Evolutionary conservation across 202 grass and related monocot genomes (phyloP), one percentile per base, ranked within the genome.

Genomic region (Zizania palustris): DNA sequence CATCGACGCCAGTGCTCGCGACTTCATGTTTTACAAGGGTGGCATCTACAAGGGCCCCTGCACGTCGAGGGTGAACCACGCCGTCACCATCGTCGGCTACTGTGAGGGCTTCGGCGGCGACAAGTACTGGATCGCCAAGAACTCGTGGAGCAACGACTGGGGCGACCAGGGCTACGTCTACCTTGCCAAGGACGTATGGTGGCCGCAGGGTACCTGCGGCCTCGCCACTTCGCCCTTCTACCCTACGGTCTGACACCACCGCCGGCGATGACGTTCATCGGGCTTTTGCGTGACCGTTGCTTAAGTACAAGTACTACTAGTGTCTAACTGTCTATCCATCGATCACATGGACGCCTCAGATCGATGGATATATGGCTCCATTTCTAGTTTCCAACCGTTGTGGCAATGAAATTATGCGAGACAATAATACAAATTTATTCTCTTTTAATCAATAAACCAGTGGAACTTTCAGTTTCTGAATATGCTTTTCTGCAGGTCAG

Each of bases 101-200:
- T 76, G 83, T 3, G 18, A 70, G 36, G 63, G 37, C 9, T 51
- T 4, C 6, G 43, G 21, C 9, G 63, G 67, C n/a, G 18, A n/a
- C 34, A 86, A 84, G 9, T 86, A 84, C 56, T 86, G 88, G 84
- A 73, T 87, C 9, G 56, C 65, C 0, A 91, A 91, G 84, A 87
- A 87, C 67, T 91, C 88, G 10, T 91, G 88, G 88, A 74, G 84
- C 48, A 54, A 43, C 3, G 51, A 46, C 36, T 91, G 88, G 81
- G 88, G 88, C 16, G 71, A 60, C 2, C 35, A 67, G 18, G 84
- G 84, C 5, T 87, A 87, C 71, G 54, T 87, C 4, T 57, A 64
- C 7, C 51, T 84, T 22, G 49, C 68, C 77, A 87, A 71, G 61
- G 84, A 91, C 34, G 60, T 78, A 15, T 4, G 9, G 4, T 79